Evolutionary conservation across 176 grass and related monocot species (phyloP).

Genomic region (Avena eriantha): DNA sequence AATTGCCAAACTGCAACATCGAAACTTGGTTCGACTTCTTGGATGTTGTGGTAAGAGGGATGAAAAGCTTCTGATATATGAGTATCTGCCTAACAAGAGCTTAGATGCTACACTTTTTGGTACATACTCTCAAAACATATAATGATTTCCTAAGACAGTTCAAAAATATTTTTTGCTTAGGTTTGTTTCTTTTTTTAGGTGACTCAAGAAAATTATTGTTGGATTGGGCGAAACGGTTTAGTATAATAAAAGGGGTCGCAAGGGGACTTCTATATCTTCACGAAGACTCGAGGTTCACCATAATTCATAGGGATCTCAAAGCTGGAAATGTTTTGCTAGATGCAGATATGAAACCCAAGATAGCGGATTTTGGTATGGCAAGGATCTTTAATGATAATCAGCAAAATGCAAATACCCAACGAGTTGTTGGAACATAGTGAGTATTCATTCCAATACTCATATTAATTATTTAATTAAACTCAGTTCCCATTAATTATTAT

Average conservation of each 20-base stretch:
- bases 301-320: slow-evolving; percentile 62
- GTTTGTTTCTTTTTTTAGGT: neutral
- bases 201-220: neutral
- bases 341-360: slow-evolving; percentile 54
- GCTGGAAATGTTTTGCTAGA: slow-evolving; percentile 58
- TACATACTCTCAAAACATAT: neutral
- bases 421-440: slow-evolving; percentile 50
- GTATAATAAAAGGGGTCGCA: slow-evolving; percentile 55
- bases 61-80: slow-evolving; percentile 51
- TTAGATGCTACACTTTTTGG: slow-evolving; percentile 42
- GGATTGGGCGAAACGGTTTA: slow-evolving; percentile 48
- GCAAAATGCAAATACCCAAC: too few species aligned
- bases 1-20: slow-evolving; percentile 45
- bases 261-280: slow-evolving; percentile 64
- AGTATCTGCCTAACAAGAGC: slow-evolving; percentile 43
- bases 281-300: slow-evolving; percentile 54
- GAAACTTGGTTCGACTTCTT: slow-evolving; percentile 46
- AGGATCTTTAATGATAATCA: slow-evolving; percentile 50
- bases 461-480: neutral
- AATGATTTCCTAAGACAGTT: neutral
- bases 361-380: slow-evolving; percentile 69
- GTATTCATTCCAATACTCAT: neutral
- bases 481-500: neutral
- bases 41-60: slow-evolving; percentile 41
- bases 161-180: neutral